Evolutionary conservation across 2,329 filamentous ascomycete genomes (phyloP).

Genomic region (Remersonia thermophila): DNA sequence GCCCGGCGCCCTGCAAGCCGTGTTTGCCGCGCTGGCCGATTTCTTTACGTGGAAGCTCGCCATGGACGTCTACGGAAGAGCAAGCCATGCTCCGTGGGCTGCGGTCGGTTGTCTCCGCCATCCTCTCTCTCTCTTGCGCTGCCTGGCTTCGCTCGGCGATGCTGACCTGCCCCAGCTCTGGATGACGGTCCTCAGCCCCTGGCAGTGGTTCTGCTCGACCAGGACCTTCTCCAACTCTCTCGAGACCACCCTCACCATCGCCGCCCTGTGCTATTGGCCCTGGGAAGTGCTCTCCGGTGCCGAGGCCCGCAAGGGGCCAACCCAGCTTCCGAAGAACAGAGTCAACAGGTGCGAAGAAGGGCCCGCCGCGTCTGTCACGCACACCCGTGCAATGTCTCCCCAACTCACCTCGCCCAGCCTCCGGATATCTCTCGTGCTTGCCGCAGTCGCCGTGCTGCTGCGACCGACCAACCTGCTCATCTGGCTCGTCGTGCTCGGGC

Average conservation of each 20-base stretch:
- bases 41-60: conserved; percentile 82
- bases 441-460: conserved; percentile 71
- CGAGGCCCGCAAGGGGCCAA: conserved; percentile 28
- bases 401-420: conserved; percentile 27
- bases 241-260: conserved; percentile 75
- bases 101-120: conserved; percentile 42
- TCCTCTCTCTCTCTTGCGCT: too few relatives aligned
- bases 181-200: conserved; percentile 65
- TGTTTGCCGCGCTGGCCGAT: conserved; percentile 67
- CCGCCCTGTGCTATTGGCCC: conserved; percentile 74
- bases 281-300: conserved; percentile 54
- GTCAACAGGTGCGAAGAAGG: conserved; percentile 15
- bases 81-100: conserved; percentile 52
- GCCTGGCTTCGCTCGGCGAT: too few relatives aligned
- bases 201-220: conserved; percentile 94
- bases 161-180: conserved; percentile 39
- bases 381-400: too few relatives aligned
- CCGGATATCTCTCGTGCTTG: conserved; percentile 56
- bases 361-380: too few relatives aligned
- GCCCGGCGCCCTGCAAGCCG: conserved; percentile 64
- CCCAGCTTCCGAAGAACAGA: conserved; percentile 16
- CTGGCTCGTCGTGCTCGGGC: conserved; percentile 57
- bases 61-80: conserved; percentile 55
- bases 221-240: conserved; percentile 89
- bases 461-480: conserved; percentile 83